Conservation (phyloP, 2,329 filamentous ascomycete species). For the Diatrype stigma region DNA sequence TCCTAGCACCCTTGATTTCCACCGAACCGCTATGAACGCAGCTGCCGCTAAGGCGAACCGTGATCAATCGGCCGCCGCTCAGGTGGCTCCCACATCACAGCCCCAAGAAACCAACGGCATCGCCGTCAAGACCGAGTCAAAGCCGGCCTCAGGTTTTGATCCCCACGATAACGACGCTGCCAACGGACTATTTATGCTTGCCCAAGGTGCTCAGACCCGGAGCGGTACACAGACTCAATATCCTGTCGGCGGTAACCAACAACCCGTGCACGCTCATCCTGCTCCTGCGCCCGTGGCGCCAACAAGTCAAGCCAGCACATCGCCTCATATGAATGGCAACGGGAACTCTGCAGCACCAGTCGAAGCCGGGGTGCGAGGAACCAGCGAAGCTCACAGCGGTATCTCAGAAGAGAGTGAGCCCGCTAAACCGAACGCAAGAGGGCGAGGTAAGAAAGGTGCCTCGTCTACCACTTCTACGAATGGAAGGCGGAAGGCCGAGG, state of each 20-base stretch:
- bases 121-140: slow-evolving; percentile 44
- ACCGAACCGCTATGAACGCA: slow-evolving; percentile 83
- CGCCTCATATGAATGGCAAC: slow-evolving; percentile 51
- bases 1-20: slow-evolving; percentile 88
- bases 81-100: slow-evolving; percentile 44
- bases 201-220: slow-evolving; percentile 57
- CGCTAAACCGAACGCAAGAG: slow-evolving; percentile 59
- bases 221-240: slow-evolving; percentile 52
- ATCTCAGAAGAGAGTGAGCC: slow-evolving; percentile 70
- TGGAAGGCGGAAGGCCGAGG: slow-evolving; percentile 76
- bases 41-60: slow-evolving; percentile 58
- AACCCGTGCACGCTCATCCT: slow-evolving; percentile 48
- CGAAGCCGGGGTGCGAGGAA: slow-evolving; percentile 41
- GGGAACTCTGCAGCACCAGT: slow-evolving; percentile 38
- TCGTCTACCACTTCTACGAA: slow-evolving; percentile 45
- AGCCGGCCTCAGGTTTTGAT: slow-evolving; percentile 63
- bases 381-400: slow-evolving; percentile 65
- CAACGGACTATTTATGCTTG: slow-evolving; percentile 88
- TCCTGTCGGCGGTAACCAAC: slow-evolving; percentile 40
- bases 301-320: slow-evolving; percentile 36
- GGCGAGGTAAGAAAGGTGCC: slow-evolving; percentile 63
- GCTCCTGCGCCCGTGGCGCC: slow-evolving; percentile 33
- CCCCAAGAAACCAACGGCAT: slow-evolving; percentile 48
- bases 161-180: slow-evolving; percentile 93
- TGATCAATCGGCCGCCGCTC: slow-evolving; percentile 36